Base-by-base conservation (phyloP, 78 protist genomes). In the Emiliania huxleyi region DNA sequence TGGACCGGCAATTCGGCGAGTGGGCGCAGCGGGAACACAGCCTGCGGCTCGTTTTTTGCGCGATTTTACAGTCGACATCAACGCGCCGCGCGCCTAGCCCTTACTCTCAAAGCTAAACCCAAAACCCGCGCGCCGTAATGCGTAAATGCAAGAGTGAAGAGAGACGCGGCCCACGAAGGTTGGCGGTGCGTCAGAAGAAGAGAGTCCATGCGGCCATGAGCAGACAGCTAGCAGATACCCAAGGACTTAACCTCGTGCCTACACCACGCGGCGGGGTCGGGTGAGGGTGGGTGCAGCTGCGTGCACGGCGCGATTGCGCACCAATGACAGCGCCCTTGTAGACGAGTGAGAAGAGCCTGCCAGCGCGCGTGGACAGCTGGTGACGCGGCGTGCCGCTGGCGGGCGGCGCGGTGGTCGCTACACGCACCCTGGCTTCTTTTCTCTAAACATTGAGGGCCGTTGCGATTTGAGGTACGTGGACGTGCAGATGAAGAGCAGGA, bases 401-500 rank as follows among this genome's bases (percentile, higher is more conserved):
- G n/a, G n/a, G n/a, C n/a, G n/a, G n/a, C n/a, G n/a, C n/a, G n/a
- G n/a, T n/a, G n/a, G n/a, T n/a, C n/a, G n/a, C n/a, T n/a, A n/a
- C n/a, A n/a, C n/a, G 6, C 49, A 88, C 91, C 91, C 91, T 2
- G 91, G 42, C 84, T 90, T 90, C 42, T 69, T 25, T 8, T 73
- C 44, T n/a, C 8, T 29, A 35, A 90, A 22, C n/a, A 69, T 44
- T 3, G 69, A 43, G 0, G 92, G 92, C 0, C 71, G 48, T 40
- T 23, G 46, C 25, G 83, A 56, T 0, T 43, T 84, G 33, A 90
- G 2, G 75, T 75, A 91, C 0, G 93, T 84, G 0, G 87, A 91
- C 26, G 89, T 49, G 93, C 93, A 91, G 35, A 91, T 91, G 42
- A 55, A 40, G 43, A 91, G 93, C 42, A 91, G 73, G 6, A 91